Percentiles rank a stretch among this genome's conserved stretches.
These are phyloP conservation scores for Saccharomyces hybrid DNA, from an alignment of 1,139 yeast species.

Conservation along the genomic window DNA sequence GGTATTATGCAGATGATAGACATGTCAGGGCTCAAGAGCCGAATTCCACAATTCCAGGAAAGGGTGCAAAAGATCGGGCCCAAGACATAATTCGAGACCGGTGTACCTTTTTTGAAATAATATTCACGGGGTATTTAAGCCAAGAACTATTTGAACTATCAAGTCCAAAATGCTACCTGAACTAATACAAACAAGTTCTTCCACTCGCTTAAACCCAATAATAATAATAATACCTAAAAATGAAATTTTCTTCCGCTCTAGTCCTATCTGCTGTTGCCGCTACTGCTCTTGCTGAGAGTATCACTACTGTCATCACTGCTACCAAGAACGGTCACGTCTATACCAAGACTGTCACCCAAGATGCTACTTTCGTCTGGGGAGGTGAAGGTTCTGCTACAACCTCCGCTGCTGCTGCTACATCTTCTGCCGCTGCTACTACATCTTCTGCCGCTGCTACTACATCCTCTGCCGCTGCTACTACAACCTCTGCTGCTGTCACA, in stretches of 20 bases:
- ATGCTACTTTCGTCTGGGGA: conserved; percentile 5
- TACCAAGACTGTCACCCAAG: conserved; percentile 7
- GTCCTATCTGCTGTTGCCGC: conserved; percentile 3
- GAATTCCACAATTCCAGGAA: background rate
- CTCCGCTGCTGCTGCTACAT: background rate
- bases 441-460: conserved; percentile 3
- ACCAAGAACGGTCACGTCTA: conserved; percentile 7
- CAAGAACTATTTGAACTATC: background rate
- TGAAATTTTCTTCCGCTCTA: background rate
- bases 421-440: conserved; percentile 3
- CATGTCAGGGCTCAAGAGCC: background rate
- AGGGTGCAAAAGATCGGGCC: background rate
- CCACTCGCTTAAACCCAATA: background rate
- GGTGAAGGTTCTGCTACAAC: background rate
- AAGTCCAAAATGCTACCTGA: background rate
- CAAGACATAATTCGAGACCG: background rate
- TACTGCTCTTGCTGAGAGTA: conserved; percentile 7
- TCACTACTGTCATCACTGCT: conserved; percentile 5
- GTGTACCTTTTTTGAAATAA: background rate
- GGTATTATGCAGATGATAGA: background rate
- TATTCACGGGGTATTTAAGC: background rate
- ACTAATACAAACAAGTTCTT: background rate
- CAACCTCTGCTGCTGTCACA: conserved; percentile 3
- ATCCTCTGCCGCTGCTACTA: background rate
- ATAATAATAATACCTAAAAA: background rate